Evolutionary conservation across 202 grass and related monocot genomes (phyloP), one percentile per base, ranked within the genome.

Genomic region (Cymbopogon flexuosus): DNA sequence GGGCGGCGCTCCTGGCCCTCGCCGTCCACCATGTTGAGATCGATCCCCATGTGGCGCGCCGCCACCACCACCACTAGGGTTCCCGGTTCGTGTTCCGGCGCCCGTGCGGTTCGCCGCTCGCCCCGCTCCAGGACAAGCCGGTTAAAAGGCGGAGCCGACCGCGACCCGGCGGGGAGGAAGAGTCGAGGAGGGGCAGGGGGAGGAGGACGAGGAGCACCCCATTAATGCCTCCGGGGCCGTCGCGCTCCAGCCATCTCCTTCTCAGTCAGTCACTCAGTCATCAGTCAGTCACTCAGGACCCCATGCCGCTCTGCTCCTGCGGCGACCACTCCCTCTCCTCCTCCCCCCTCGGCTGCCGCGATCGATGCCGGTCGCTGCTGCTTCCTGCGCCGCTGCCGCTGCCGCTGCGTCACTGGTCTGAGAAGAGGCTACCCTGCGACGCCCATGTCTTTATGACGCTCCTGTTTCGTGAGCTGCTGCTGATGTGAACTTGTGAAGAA

Each of bases 11-110:
- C 83, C 68, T 92, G 89, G 47, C 35, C 72, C 68, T 91, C 90
- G 65, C 39, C 86, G 72, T 83, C 92, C 33, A 69, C 74, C 37
- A 89, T 81, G 83, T 98, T 93, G 79, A 98, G 87, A 89, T 98
- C 96, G 82, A 98, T 98, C 66, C 87, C 87, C 87, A 89, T 89
- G 64, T 76, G 41, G n/a, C 51, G 7, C 74, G 16, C 31, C 31
- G 31, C 12, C 58, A 10, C 16, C 35, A 36, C 35, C 35, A 5
- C 5, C 4, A 42, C 72, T 76, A 75, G 81, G 81, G 81, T 75
- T 75, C 46, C 36, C 36, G 36, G 60, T 16, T 19, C 41, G 54
- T 58, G 56, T 5, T 35, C 41, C 29, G 65, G 14, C 39, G 45
- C 66, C 27, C 42, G 45, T 60, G 77, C 21, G 65, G 49, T 31